Evolutionary conservation across 805 yeast genomes (phyloP), one percentile per base, ranked within the genome.

Genomic region (Candida berthetii): DNA sequence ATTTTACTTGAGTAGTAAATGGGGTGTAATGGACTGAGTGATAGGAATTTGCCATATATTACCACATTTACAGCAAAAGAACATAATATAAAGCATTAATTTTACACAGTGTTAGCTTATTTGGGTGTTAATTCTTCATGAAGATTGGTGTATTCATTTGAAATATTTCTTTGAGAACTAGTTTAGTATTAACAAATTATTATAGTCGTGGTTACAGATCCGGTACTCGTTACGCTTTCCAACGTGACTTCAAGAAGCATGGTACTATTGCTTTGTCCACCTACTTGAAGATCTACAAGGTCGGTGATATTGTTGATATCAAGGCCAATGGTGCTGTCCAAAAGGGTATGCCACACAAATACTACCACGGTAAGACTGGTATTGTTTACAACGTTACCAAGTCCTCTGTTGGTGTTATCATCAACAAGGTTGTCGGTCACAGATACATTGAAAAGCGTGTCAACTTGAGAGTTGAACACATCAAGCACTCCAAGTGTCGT

Each of bases 311-410:
- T 64, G 99, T 93, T 67, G 99, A 93, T 76, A 90, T 93, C 81
- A 91, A 87, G 79, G 99, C 95, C 73, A 93, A 93, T 72, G 96
- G 96, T 82, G 80, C 99, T 60, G 80, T 90, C 81, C 98, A 93
- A 73, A 90, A 91, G 85, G 97, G 98, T 87, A 88, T 93, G 96
- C 99, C 99, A 72, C 96, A 88, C 89, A 93, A 93, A 81, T 90
- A 80, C 85, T 93, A 93, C 96, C 97, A 93, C 82, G 99, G 99
- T 77, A 93, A 90, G 84, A 93, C 99, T 58, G 99, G 99, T 84
- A 87, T 93, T 62, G 82, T 93, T 57, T 93, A 82, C 96, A 93
- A 93, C 83, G 95, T 93, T 60, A 91, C 99, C 85, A 93, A 87
- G 82, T 76, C 96, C 53, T 78, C 99, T 55, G 98, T 93, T 57